Evolutionary conservation across 2,329 filamentous ascomycete species (phyloP), one percentile per base, ranked within the genome.

Genomic region (Seiridium cupressi): DNA sequence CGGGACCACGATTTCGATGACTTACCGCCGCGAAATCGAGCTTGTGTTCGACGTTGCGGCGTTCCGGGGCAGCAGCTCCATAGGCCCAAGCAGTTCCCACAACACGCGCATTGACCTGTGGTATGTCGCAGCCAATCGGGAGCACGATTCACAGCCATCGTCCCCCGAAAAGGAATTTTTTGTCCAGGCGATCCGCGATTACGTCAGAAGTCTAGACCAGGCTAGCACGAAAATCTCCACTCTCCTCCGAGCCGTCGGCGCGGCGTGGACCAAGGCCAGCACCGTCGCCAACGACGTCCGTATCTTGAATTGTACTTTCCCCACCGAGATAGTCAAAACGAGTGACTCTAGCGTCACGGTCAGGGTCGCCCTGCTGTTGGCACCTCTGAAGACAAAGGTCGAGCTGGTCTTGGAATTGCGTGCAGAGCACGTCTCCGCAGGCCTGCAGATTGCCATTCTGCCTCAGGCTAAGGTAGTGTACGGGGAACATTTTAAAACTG

Each of bases 91-190:
- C 49, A n/a, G 3, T 11, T 35, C 49, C 36, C 35, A 34, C 18
- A 83, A 85, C 66, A 79, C 81, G 1, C 80, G 79, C 31, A 89
- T 93, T 65, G 88, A 90, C 61, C 77, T 93, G 0, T 86, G 84
- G 74, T 92, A 92, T 72, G 84, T 92, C 63, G 88, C 83, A 34
- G 83, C 84, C 64, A 80, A 77, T 56, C 79, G 81, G 53, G 79
- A 84, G 48, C 74, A 76, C n/a, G 78, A 84, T 35, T 77, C 84
- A 8, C 70, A 79, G 38, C 83, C 85, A 0, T 73, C 86, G 57
- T 88, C 86, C 1, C 81, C 83, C 0, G 89, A 90, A 69, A 88
- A 87, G 65, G 87, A 90, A 44, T 93, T 93, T 75, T 91, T 93
- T 70, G 76, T 94, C 6, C 85, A 90, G 68, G 84, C 87, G 66